Conservation (phyloP, 1,284 basidiomycete genomes). For the Trichosporon faecale region DNA sequence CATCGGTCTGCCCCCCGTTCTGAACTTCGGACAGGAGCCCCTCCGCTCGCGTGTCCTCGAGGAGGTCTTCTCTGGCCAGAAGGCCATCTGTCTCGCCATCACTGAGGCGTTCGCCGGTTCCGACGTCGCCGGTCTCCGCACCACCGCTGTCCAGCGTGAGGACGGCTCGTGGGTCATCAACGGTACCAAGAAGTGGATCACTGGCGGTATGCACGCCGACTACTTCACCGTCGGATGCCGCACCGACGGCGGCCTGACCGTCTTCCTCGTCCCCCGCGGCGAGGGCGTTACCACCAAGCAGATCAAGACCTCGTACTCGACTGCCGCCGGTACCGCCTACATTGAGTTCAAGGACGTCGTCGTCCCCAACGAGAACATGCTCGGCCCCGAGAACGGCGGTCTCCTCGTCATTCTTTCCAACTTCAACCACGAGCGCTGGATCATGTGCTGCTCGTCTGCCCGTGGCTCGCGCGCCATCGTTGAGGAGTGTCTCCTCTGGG, state of each 20-base stretch:
- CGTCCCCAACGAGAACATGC: constrained; percentile 77
- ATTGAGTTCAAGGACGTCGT: constrained; percentile 56
- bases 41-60: constrained; percentile 64
- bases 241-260: constrained; percentile 74
- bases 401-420: constrained; percentile 67
- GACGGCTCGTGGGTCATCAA: constrained; percentile 77
- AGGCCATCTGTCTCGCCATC: constrained; percentile 79
- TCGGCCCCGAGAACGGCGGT: constrained; percentile 79
- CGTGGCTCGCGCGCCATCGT: constrained; percentile 47
- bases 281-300: constrained; percentile 75
- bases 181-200: constrained; percentile 91
- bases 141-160: constrained; percentile 74
- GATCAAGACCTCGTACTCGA: constrained; percentile 81
- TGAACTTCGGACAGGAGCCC: constrained; percentile 60
- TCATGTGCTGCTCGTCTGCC: constrained; percentile 50
- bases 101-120: constrained; percentile 86
- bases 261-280: constrained; percentile 73
- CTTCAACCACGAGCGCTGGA: constrained; percentile 51
- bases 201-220: constrained; percentile 64
- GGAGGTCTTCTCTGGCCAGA: constrained; percentile 65
- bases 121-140: constrained; percentile 79
- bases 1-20: constrained; percentile 65
- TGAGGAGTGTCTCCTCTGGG: constrained; percentile 60
- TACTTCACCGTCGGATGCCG: constrained; percentile 41
- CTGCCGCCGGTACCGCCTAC: constrained; percentile 76